Evolutionary conservation across 2,329 filamentous ascomycete species (phyloP).

Genomic region (Mycosphaerella sp.): DNA sequence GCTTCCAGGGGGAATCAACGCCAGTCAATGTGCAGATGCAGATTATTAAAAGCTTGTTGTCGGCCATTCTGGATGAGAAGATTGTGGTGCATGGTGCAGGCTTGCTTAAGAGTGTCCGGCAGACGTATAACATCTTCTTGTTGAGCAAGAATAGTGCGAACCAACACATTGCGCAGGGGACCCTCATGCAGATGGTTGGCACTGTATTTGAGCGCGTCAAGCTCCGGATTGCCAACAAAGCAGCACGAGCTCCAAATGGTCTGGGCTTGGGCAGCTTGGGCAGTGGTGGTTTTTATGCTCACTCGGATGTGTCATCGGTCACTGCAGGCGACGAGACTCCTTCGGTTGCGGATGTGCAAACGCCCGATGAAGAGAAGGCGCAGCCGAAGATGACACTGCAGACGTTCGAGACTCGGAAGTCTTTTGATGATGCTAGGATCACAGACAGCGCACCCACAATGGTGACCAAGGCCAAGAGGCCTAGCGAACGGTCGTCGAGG

Average conservation of each 20-base stretch:
- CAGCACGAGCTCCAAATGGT: slow-evolving; percentile 55
- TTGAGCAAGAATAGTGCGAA: slow-evolving; percentile 90
- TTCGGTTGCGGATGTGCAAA: slow-evolving; percentile 34
- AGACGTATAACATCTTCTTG: slow-evolving; percentile 98
- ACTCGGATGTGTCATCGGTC: slow-evolving; percentile 28
- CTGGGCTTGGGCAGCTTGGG: slow-evolving; percentile 35
- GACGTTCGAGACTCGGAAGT: slow-evolving; percentile 62
- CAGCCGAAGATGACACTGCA: slow-evolving; percentile 59
- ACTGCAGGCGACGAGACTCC: slow-evolving; percentile 27
- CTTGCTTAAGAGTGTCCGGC: slow-evolving; percentile 88
- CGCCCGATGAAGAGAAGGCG: slow-evolving; percentile 41
- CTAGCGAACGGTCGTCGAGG: slow-evolving; percentile 28
- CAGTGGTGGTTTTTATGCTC: slow-evolving; percentile 20
- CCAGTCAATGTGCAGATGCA: slow-evolving; percentile 89
- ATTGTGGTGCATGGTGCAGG: slow-evolving; percentile 97
- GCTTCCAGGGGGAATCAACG: slow-evolving; percentile 94
- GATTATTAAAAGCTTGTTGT: slow-evolving; percentile 93
- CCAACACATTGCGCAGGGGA: slow-evolving; percentile 95
- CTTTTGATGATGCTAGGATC: slow-evolving; percentile 59
- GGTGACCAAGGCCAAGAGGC: slow-evolving; percentile 52
- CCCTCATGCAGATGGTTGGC: slow-evolving; percentile 95
- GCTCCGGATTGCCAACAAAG: slow-evolving; percentile 77
- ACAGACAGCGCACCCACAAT: slow-evolving; percentile 63
- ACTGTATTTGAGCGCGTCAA: slow-evolving; percentile 97
- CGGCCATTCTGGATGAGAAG: slow-evolving; percentile 96